Evolutionary conservation across 2,329 filamentous ascomycete species (phyloP).

Genomic region (Colletotrichum musicola): DNA sequence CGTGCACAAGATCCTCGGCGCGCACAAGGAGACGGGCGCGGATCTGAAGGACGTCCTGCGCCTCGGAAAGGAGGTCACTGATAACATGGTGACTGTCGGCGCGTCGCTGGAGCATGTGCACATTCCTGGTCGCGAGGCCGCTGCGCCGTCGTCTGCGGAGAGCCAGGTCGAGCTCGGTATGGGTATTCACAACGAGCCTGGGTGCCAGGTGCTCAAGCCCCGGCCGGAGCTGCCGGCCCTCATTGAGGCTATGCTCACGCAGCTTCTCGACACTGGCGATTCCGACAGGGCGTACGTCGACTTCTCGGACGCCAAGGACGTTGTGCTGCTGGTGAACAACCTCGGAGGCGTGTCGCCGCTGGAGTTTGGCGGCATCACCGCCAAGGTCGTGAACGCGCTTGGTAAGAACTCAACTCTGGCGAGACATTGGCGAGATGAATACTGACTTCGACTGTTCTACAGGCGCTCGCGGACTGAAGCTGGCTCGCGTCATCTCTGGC

Average conservation of each 20-base stretch:
- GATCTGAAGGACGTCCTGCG: conserved; percentile 57
- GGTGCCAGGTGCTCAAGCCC: conserved; percentile 63
- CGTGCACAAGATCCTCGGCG: conserved; percentile 74
- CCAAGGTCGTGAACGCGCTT: conserved; percentile 75
- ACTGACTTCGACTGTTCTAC: neutral
- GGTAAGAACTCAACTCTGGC: conserved; percentile 58
- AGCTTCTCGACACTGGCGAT: conserved; percentile 73
- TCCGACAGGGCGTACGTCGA: conserved; percentile 73
- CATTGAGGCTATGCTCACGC: conserved; percentile 72
- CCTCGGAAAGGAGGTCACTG: conserved; percentile 57
- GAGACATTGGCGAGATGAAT: conserved; percentile 67
- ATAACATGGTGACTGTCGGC: conserved; percentile 65
- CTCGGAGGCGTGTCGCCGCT: conserved; percentile 76
- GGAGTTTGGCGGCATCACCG: conserved; percentile 75
- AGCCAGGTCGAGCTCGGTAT: conserved; percentile 77
- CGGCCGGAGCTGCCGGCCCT: conserved; percentile 57
- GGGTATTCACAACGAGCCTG: conserved; percentile 78
- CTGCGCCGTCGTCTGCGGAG: conserved; percentile 49
- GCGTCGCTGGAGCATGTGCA: conserved; percentile 66
- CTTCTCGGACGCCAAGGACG: conserved; percentile 66
- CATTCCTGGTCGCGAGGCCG: conserved; percentile 60
- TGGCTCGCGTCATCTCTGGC: conserved; percentile 64
- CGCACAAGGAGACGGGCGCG: conserved; percentile 54
- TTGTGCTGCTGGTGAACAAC: conserved; percentile 77
- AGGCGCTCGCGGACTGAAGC: conserved; percentile 13